A percentile compares a stretch with the other conserved stretches of the same genome.
Conservation (phyloP, 202 grass and related monocot genomes). For the Panicum hallii region DNA sequence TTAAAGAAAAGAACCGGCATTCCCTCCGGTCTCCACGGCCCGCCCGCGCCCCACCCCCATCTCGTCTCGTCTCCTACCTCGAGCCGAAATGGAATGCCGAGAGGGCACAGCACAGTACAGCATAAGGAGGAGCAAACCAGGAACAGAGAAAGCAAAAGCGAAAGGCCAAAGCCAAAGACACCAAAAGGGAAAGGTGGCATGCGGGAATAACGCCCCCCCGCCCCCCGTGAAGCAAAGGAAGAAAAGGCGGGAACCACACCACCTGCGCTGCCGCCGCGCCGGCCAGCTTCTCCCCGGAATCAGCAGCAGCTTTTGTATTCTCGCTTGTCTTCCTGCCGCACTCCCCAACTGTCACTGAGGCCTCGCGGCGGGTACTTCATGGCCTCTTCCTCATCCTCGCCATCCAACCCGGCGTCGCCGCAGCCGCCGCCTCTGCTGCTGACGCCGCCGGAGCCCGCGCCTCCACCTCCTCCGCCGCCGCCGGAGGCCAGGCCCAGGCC, state of each 20-base stretch:
- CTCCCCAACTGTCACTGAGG: slow-evolving; percentile 28
- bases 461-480: neutral
- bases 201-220: neutral
- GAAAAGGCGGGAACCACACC: neutral
- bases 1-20: neutral
- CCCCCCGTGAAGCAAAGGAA: slow-evolving; percentile 11
- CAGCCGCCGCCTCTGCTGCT: slow-evolving; percentile 13
- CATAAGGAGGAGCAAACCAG: neutral
- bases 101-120: no score
- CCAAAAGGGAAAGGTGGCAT: neutral
- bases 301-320: neutral
- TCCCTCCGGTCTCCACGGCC: neutral
- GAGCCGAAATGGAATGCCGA: neutral
- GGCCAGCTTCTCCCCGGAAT: slow-evolving; percentile 9
- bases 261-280: neutral
- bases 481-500: slow-evolving; percentile 19
- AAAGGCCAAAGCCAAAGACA: slow-evolving; percentile 39
- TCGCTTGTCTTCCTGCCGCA: slow-evolving; percentile 11
- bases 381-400: slow-evolving; percentile 35
- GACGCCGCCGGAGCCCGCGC: neutral
- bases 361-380: slow-evolving; percentile 1
- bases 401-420: slow-evolving; percentile 28
- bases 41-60: neutral
- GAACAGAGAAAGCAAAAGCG: slow-evolving; percentile 33
- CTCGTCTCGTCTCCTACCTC: no score